A percentile compares a stretch with the other conserved stretches of the same genome.
Conservation (phyloP, 2,329 filamentous ascomycete genomes). For the Chaetoscypha palmicola region DNA sequence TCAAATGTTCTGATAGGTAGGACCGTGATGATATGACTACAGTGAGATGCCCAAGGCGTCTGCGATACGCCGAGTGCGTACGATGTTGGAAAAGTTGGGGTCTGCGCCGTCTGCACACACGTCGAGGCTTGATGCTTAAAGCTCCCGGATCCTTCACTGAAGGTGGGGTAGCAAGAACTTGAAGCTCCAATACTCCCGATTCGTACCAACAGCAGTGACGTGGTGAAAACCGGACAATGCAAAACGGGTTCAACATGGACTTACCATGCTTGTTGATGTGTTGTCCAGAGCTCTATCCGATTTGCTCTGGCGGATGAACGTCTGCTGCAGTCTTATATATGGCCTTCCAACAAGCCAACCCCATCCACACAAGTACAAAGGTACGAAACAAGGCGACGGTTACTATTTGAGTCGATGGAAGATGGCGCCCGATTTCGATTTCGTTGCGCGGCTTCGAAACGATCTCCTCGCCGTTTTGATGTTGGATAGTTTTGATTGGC, state of each 20-base stretch:
- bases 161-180: neutral
- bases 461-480: neutral
- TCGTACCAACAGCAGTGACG: too few relatives aligned
- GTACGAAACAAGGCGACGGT: neutral
- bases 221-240: neutral
- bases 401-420: neutral
- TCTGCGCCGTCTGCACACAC: neutral
- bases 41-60: too few relatives aligned
- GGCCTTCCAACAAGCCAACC: neutral
- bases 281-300: slow-evolving; percentile 5
- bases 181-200: neutral
- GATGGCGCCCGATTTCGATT: slow-evolving; percentile 2
- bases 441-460: neutral
- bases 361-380: slow-evolving; percentile 2
- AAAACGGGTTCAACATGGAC: slow-evolving; percentile 5
- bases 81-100: neutral
- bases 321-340: neutral
- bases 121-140: neutral
- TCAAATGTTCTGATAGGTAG: too few relatives aligned
- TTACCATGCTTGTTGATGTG: slow-evolving; percentile 20
- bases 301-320: neutral
- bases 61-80: too few relatives aligned
- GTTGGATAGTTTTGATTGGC: slow-evolving; percentile 13
- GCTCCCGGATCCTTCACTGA: neutral
- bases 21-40: too few relatives aligned